phyloP scores from a whole-genome alignment of 441 rosid genomes.

The Erodium moschatum region DNA sequence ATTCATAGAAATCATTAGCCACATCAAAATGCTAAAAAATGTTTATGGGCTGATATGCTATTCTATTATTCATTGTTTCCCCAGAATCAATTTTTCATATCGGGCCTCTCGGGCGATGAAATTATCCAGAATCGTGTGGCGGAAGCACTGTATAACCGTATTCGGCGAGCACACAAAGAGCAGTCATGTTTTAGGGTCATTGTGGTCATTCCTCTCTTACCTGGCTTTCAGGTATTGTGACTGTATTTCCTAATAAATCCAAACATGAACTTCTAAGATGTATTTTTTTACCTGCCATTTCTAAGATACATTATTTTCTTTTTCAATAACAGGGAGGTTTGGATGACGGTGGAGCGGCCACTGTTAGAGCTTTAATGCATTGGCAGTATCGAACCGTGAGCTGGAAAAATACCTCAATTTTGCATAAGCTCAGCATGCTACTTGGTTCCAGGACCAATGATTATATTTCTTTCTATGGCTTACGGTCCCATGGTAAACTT shows the following conservation, averaged over 20 bases:
- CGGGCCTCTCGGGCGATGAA: slow-evolving; percentile 95
- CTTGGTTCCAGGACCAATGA: slow-evolving; percentile 71
- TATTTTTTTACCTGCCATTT: slow-evolving; percentile 4
- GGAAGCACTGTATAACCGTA: slow-evolving; percentile 77
- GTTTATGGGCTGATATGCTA: slow-evolving; percentile 2
- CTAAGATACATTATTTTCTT: slow-evolving; percentile 4
- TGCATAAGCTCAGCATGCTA: slow-evolving; percentile 61
- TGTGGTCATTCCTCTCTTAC: slow-evolving; percentile 89
- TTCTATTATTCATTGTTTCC: slow-evolving; percentile 2
- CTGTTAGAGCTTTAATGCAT: slow-evolving; percentile 98
- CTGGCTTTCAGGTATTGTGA: slow-evolving; percentile 82
- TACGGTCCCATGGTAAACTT: slow-evolving; percentile 76
- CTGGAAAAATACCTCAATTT: slow-evolving; percentile 79
- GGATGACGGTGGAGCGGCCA: slow-evolving; percentile 95
- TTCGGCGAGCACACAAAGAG: slow-evolving; percentile 72
- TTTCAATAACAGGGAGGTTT: slow-evolving; percentile 68
- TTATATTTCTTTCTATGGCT: slow-evolving; percentile 92
- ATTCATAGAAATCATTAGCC: neutral
- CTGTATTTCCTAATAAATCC: neutral
- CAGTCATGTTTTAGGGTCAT: slow-evolving; percentile 82
- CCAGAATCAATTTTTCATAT: slow-evolving; percentile 99
- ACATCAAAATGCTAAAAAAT: neutral
- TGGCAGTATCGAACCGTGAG: slow-evolving; percentile 96
- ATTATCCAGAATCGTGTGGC: slow-evolving; percentile 71
- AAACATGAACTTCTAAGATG: no score